phyloP scores from a whole-genome alignment of 1,139 yeast species.

The Yamadazyma dendronema region DNA sequence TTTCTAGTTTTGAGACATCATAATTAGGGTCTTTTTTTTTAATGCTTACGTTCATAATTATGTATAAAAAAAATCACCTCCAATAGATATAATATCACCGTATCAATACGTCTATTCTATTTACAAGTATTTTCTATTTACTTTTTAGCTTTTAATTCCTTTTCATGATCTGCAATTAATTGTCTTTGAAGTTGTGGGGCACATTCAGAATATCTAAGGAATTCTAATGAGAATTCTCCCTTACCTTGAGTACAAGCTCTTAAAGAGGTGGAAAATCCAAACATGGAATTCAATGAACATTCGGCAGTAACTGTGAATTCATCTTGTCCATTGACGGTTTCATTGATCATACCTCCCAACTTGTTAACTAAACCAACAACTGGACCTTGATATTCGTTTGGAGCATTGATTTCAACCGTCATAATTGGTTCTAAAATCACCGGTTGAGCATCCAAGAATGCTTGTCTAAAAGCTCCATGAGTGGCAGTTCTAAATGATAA shows the following conservation, averaged over 20 bases:
- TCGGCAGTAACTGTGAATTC: slow-evolving; percentile 94
- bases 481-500: slow-evolving; percentile 93
- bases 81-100: slow-evolving; percentile 20
- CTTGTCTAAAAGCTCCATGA: slow-evolving; percentile 87
- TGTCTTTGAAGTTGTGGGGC: slow-evolving; percentile 89
- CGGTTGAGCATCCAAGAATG: slow-evolving; percentile 81
- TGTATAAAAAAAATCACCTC: slow-evolving; percentile 16
- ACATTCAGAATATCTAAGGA: slow-evolving; percentile 87
- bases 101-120: slow-evolving; percentile 1
- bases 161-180: slow-evolving; percentile 78
- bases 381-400: slow-evolving; percentile 92
- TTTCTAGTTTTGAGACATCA: slow-evolving; percentile 35
- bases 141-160: slow-evolving; percentile 28
- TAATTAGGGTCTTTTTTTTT: slow-evolving; percentile 29
- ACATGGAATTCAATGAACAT: slow-evolving; percentile 92
- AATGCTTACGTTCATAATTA: slow-evolving; percentile 30
- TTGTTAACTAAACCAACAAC: slow-evolving; percentile 91
- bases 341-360: slow-evolving; percentile 87
- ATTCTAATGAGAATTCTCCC: slow-evolving; percentile 95
- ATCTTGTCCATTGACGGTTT: slow-evolving; percentile 90
- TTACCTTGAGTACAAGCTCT: slow-evolving; percentile 99
- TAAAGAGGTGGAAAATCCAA: slow-evolving; percentile 92
- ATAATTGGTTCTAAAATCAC: slow-evolving; percentile 93
- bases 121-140: neutral
- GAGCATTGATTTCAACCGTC: slow-evolving; percentile 91